Conservation (phyloP, 2,329 filamentous ascomycete genomes). For the Colletotrichum brevisporum region DNA sequence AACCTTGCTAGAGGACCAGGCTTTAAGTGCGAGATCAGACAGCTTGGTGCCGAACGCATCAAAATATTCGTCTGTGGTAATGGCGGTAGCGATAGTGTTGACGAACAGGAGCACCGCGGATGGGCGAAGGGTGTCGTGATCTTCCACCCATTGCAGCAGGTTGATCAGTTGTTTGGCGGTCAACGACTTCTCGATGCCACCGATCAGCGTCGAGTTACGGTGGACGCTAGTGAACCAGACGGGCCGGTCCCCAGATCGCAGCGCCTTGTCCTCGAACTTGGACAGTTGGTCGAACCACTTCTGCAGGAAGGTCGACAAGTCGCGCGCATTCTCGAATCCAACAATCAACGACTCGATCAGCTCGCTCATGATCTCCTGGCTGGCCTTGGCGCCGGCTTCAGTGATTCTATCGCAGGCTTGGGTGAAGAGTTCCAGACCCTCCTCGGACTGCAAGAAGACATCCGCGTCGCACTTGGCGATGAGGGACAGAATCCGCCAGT, state of each 20-base stretch:
- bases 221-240: slow-evolving; percentile 47
- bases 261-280: slow-evolving; percentile 46
- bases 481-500: slow-evolving; percentile 60
- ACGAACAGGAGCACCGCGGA: slow-evolving; percentile 58
- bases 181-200: slow-evolving; percentile 57
- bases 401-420: slow-evolving; percentile 55
- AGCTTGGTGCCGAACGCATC: slow-evolving; percentile 58
- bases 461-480: slow-evolving; percentile 63
- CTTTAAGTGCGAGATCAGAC: slow-evolving; percentile 51
- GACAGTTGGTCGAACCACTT: slow-evolving; percentile 62
- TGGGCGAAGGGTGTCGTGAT: slow-evolving; percentile 48
- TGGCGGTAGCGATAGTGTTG: slow-evolving; percentile 58
- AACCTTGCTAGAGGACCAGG: slow-evolving; percentile 45
- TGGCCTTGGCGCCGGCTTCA: slow-evolving; percentile 28
- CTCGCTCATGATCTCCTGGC: slow-evolving; percentile 46
- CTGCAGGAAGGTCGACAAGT: slow-evolving; percentile 61
- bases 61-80: slow-evolving; percentile 58
- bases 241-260: slow-evolving; percentile 31
- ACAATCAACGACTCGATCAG: slow-evolving; percentile 60
- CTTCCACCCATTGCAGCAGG: slow-evolving; percentile 59
- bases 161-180: slow-evolving; percentile 60
- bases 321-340: slow-evolving; percentile 60
- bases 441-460: slow-evolving; percentile 56
- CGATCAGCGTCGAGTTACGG: slow-evolving; percentile 26
- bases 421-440: slow-evolving; percentile 56